Evolutionary conservation across 306 rosid species (phyloP).

Genomic region (Cicer bijugum): DNA sequence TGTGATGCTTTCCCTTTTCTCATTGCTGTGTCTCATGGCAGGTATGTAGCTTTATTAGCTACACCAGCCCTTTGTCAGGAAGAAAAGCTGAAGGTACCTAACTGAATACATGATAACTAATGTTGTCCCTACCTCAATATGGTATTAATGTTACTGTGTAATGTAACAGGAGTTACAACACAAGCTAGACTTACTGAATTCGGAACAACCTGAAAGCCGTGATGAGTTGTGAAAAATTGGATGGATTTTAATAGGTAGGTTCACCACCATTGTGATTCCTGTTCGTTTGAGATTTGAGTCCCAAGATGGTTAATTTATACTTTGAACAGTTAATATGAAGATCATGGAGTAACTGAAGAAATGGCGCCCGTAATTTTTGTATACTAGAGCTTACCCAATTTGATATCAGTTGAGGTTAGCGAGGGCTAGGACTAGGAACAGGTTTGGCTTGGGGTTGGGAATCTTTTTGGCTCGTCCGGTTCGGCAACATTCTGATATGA

Average conservation of each 20-base stretch:
- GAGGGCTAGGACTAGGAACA: slow-evolving; percentile 35
- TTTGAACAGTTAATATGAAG: slow-evolving; percentile 48
- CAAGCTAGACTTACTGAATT: slow-evolving; percentile 73
- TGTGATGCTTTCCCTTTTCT: slow-evolving; percentile 35
- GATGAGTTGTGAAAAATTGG: slow-evolving; percentile 71
- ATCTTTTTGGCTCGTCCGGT: slow-evolving; percentile 30
- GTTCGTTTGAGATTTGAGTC: slow-evolving; percentile 34
- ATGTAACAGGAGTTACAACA: slow-evolving; percentile 76
- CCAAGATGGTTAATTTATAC: slow-evolving; percentile 38
- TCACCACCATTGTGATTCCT: slow-evolving; percentile 40
- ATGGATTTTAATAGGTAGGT: slow-evolving; percentile 38
- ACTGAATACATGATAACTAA: slow-evolving; percentile 24
- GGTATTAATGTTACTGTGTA: slow-evolving; percentile 40
- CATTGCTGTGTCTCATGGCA: slow-evolving; percentile 52
- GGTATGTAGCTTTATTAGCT: slow-evolving; percentile 83
- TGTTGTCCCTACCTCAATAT: slow-evolving; percentile 33
- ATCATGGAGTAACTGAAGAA: slow-evolving; percentile 44
- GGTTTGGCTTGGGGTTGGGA: slow-evolving; percentile 39
- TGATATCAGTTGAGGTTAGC: slow-evolving; percentile 38
- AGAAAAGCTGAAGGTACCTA: slow-evolving; percentile 80
- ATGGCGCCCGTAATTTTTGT: slow-evolving; percentile 41
- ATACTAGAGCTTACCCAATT: slow-evolving; percentile 43
- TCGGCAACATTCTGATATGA: slow-evolving; percentile 38
- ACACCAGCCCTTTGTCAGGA: slow-evolving; percentile 82
- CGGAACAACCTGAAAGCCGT: slow-evolving; percentile 64